Evolutionary conservation across 768 basidiomycete species (phyloP).

Genomic region (Boletus tomentosulus): DNA sequence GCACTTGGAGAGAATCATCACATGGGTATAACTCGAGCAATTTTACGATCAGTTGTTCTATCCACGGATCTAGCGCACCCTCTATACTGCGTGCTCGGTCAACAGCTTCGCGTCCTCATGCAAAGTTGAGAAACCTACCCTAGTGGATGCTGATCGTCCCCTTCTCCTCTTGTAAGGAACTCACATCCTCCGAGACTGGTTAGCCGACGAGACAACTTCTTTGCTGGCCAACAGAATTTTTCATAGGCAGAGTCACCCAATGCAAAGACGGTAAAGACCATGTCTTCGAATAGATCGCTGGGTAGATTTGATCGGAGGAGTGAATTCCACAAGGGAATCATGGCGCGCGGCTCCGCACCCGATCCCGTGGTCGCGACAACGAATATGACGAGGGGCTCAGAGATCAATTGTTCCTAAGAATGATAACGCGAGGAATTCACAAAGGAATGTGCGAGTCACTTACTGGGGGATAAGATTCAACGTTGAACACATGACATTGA

Average conservation of each 20-base stretch:
- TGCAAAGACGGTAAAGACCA: conserved; percentile 76
- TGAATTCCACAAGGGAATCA: conserved; percentile 29
- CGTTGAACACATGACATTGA: conserved; percentile 35
- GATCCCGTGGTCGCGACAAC: conserved; percentile 77
- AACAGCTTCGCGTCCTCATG: neutral
- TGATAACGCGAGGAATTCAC: neutral
- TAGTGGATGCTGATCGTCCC: conserved; percentile 78
- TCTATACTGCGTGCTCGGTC: conserved; percentile 49
- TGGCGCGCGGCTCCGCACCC: conserved; percentile 1
- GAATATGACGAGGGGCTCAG: conserved; percentile 66
- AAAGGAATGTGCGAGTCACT: neutral
- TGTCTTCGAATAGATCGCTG: conserved; percentile 71
- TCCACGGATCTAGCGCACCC: conserved; percentile 70
- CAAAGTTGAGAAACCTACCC: conserved; percentile 48
- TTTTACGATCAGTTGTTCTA: conserved; percentile 41
- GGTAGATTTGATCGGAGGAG: conserved; percentile 77
- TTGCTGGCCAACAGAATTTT: conserved; percentile 90
- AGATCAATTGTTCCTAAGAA: conserved; percentile 59
- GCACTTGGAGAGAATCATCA: conserved; percentile 35
- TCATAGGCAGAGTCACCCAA: conserved; percentile 86
- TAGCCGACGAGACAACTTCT: conserved; percentile 68
- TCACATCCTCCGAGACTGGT: conserved; percentile 63
- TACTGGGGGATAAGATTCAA: conserved; percentile 32
- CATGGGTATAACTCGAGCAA: conserved; percentile 52
- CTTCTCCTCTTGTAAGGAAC: conserved; percentile 69